Evolutionary conservation across 2,329 filamentous ascomycete genomes (phyloP), one percentile per base, ranked within the genome.

Genomic region (Aspergillus sp.): DNA sequence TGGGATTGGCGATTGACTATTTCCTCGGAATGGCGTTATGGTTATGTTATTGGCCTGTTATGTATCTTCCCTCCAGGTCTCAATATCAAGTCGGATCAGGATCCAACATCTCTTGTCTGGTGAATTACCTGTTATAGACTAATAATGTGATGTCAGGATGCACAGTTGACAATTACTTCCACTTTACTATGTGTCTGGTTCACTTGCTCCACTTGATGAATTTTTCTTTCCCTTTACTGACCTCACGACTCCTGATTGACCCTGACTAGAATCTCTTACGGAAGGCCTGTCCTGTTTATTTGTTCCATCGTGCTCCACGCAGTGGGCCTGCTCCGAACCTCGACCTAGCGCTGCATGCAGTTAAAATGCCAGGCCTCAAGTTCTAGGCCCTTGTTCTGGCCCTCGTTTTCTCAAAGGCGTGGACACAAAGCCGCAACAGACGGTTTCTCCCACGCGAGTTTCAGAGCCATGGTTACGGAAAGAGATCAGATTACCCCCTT

Each of bases 1-100:
- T 24, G 47, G 22, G 47, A 51, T 56, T 24, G 47, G 54, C 45
- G 20, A 47, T 47, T 11, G 45, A 22, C 50, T 31, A 39, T 56
- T 50, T 51, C 39, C 47, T 51, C 52, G 53, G 53, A 32, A 22
- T 20, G 55, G 55, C 55, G 55, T 57, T 29, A 49, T 39, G 12
- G 49, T 31, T 46, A 26, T 6, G 22, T n/a, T 53, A 16, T n/a
- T 16, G 50, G 42, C 42, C 55, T 53, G 14, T 53, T 29, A 49
- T 57, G 50, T 57, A 57, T 57, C 50, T 54, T 57, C 55, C 26
- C 55, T 57, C 55, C 16, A 26, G 31, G 51, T 53, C 24, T 32
- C 26, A 39, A 20, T 36, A 42, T 47, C n/a, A 57, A 52, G 55
- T 50, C 55, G 46, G 26, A 42, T 52, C 49, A 51, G 54, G 49